These are phyloP conservation scores for Houttuynia cordata DNA, from an alignment of 164 flowering plant genomes.

Conservation along the genomic window DNA sequence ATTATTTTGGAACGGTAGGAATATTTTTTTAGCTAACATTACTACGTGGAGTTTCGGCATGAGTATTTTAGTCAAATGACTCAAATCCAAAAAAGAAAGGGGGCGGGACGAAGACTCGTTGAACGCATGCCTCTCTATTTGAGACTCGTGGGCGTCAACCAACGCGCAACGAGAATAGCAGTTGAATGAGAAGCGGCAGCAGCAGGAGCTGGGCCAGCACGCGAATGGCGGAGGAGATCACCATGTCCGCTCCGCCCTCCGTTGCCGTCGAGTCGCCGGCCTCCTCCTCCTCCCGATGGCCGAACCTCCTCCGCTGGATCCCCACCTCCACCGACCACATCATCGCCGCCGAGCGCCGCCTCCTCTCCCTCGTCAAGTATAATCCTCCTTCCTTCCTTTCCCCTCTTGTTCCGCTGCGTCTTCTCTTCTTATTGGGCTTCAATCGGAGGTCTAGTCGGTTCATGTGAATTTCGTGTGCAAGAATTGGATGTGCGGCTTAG, in stretches of 20 bases:
- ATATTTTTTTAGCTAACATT: too few relatives aligned
- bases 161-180: too few relatives aligned
- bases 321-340: slow-evolving; percentile 81
- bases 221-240: slow-evolving; percentile 20
- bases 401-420: slow-evolving; percentile 2
- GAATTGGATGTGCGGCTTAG: too few relatives aligned
- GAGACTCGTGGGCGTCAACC: too few relatives aligned
- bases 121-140: too few relatives aligned
- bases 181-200: neutral
- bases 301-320: slow-evolving; percentile 74
- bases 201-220: neutral
- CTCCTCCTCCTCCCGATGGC: slow-evolving; percentile 37
- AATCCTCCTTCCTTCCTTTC: neutral
- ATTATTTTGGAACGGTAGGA: too few relatives aligned
- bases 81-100: too few relatives aligned
- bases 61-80: too few relatives aligned
- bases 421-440: neutral
- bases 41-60: too few relatives aligned
- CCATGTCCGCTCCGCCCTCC: neutral
- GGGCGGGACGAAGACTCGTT: too few relatives aligned
- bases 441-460: too few relatives aligned
- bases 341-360: slow-evolving; percentile 83
- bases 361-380: slow-evolving; percentile 82
- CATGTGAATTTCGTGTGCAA: too few relatives aligned
- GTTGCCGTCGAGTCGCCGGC: neutral